These are phyloP conservation scores for Polyplosphaeria fusca DNA, from an alignment of 495 filamentous ascomycete genomes.

Conservation along the genomic window DNA sequence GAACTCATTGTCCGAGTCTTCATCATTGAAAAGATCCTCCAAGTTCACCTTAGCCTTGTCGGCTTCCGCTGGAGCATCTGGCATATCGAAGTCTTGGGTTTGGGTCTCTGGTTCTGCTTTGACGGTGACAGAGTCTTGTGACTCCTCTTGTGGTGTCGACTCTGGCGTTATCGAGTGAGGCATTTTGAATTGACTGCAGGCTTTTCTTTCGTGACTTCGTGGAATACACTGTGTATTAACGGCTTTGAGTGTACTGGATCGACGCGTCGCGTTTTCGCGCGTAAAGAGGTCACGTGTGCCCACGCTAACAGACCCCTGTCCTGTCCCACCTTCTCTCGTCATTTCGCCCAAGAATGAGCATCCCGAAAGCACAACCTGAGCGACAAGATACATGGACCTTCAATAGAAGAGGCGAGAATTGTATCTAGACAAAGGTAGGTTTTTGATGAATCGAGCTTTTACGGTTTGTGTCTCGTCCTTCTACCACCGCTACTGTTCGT, in stretches of 20 bases:
- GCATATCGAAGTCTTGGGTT: constrained; percentile 23
- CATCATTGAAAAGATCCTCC: constrained; percentile 76
- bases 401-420: constrained; percentile 27
- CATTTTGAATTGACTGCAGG: no score
- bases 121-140: constrained; percentile 1
- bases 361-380: constrained; percentile 1
- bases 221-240: no score
- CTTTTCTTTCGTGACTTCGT: no score
- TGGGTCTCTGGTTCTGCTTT: constrained; percentile 20
- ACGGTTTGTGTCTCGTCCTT: constrained; percentile 31
- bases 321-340: neutral
- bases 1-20: constrained; percentile 77
- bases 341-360: constrained; percentile 9
- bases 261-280: constrained; percentile 9
- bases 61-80: constrained; percentile 12
- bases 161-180: constrained; percentile 20
- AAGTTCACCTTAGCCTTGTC: constrained; percentile 58
- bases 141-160: constrained; percentile 3
- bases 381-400: constrained; percentile 2
- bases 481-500: no score
- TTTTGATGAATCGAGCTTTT: constrained; percentile 42
- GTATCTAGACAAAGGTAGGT: constrained; percentile 37
- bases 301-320: constrained; percentile 1
- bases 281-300: constrained; percentile 7
- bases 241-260: neutral